Conservation (phyloP, 2,329 filamentous ascomycete genomes). For the Pseudogymnoascus sp. region DNA sequence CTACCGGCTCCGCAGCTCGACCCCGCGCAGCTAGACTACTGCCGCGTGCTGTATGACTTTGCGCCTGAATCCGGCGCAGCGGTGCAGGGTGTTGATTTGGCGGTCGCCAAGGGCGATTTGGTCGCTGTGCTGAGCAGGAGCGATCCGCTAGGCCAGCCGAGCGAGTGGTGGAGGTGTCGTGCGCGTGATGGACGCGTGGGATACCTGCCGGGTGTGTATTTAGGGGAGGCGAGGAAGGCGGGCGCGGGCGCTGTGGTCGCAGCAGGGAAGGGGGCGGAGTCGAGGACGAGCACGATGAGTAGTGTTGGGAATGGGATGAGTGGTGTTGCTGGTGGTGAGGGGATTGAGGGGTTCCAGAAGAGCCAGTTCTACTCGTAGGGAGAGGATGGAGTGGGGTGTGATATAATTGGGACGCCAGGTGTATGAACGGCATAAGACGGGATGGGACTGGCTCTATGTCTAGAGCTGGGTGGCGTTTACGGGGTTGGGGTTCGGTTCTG, state of each 20-base stretch:
- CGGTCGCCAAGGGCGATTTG: slow-evolving; percentile 89
- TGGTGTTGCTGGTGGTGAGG: slow-evolving; percentile 47
- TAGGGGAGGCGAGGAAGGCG: slow-evolving; percentile 61
- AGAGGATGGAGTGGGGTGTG: neutral
- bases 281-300: slow-evolving; percentile 38
- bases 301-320: slow-evolving; percentile 28
- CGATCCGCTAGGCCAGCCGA: slow-evolving; percentile 83
- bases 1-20: slow-evolving; percentile 53
- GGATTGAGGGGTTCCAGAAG: slow-evolving; percentile 63
- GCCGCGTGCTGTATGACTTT: slow-evolving; percentile 90
- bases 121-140: slow-evolving; percentile 89
- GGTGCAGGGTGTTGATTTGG: slow-evolving; percentile 70
- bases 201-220: slow-evolving; percentile 83
- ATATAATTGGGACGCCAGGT: neutral
- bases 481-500: neutral
- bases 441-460: neutral
- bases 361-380: slow-evolving; percentile 54
- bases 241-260: slow-evolving; percentile 31
- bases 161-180: slow-evolving; percentile 95
- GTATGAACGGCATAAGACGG: neutral
- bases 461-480: neutral
- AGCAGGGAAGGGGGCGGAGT: slow-evolving; percentile 24
- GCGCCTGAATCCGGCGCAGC: slow-evolving; percentile 62
- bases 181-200: slow-evolving; percentile 83
- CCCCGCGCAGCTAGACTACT: slow-evolving; percentile 90